A percentile compares a stretch with the other conserved stretches of the same genome.
Conservation (phyloP, 148 eudicot genomes). For the Persicaria tinctoria region DNA sequence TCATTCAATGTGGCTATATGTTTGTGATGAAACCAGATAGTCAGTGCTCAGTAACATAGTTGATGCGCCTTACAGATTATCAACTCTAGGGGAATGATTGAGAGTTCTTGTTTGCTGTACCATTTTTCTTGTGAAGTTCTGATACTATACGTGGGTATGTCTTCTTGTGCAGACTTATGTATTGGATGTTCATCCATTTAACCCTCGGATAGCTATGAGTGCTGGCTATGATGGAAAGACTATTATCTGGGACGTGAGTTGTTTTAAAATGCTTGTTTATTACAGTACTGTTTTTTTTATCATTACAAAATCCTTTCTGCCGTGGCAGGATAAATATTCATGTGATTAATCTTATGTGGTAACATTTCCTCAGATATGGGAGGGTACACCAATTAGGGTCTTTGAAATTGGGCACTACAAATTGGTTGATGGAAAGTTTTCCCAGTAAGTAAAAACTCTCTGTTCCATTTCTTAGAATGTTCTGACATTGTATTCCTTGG, state of each 20-base stretch:
- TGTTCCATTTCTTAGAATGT: not conserved
- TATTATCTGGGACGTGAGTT: constrained; percentile 94
- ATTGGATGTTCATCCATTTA: constrained; percentile 97
- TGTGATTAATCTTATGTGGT: constrained; percentile 10
- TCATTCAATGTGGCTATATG: not conserved
- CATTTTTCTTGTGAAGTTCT: not conserved
- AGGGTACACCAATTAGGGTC: constrained; percentile 73
- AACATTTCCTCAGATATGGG: constrained; percentile 69
- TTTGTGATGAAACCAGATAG: not conserved
- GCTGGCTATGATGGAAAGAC: constrained; percentile 97
- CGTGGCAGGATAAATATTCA: not conserved
- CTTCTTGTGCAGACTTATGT: constrained; percentile 75
- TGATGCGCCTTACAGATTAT: not conserved
- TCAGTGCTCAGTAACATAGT: not conserved
- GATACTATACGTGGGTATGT: not conserved
- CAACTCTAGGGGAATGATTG: not conserved
- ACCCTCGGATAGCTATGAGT: constrained; percentile 99
- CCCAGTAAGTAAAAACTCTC: constrained; percentile 55
- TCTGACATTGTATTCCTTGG: not conserved
- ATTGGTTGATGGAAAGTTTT: constrained; percentile 95
- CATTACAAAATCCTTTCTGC: not conserved
- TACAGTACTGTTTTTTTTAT: not conserved
- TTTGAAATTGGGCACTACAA: constrained; percentile 89
- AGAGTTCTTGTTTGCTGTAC: not conserved
- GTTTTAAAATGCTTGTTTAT: constrained; percentile 8